phyloP scores from a whole-genome alignment of 2,329 filamentous ascomycete species.

The Didymellaceae sp. region DNA sequence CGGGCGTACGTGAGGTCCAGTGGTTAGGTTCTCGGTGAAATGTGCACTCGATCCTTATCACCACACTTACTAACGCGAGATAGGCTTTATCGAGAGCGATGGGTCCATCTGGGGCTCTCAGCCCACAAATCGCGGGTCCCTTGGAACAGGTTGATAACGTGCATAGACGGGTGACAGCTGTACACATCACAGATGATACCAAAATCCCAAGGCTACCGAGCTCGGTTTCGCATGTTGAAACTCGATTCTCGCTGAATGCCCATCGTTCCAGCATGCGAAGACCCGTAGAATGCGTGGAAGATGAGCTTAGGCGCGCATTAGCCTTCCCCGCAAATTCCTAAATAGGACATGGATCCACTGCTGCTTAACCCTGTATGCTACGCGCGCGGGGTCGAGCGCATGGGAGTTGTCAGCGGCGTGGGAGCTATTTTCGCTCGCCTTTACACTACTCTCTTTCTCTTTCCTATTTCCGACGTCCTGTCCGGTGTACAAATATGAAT shows the following conservation, averaged over 20 bases:
- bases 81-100: not conserved
- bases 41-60: not conserved
- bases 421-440: conserved; percentile 19
- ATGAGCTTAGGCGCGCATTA: conserved; percentile 22
- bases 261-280: not conserved
- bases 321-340: conserved; percentile 38
- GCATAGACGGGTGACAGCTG: not conserved
- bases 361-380: conserved; percentile 5
- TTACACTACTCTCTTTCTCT: conserved; percentile 28
- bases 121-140: not conserved
- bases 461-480: conserved; percentile 36
- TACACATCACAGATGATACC: too few species aligned
- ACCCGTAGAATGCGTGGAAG: conserved; percentile 11
- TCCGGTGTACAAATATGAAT: conserved; percentile 42
- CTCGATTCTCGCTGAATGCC: not conserved
- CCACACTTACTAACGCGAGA: not conserved
- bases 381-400: conserved; percentile 38
- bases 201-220: not conserved
- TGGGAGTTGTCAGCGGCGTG: conserved; percentile 26
- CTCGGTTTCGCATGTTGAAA: not conserved
- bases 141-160: not conserved
- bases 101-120: not conserved
- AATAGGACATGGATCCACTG: conserved; percentile 27
- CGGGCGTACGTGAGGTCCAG: too few species aligned
- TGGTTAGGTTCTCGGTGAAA: too few species aligned